Evolutionary conservation across 768 basidiomycete species (phyloP).

Genomic region (Leccinum olivaceopallidum): DNA sequence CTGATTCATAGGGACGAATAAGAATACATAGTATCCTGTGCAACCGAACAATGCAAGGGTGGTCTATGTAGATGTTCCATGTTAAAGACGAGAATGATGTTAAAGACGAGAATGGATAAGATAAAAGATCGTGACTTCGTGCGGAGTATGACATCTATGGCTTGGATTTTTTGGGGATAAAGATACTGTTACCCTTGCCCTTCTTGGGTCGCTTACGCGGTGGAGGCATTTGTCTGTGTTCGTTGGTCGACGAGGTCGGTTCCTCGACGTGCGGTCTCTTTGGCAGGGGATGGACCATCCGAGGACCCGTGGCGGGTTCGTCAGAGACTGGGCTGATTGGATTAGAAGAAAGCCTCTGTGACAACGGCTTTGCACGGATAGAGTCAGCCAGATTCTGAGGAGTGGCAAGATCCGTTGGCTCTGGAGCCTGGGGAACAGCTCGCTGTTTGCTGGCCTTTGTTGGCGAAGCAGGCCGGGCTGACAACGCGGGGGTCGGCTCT

Average conservation of each 20-base stretch:
- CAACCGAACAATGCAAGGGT: slow-evolving; percentile 9
- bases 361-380: slow-evolving; percentile 25
- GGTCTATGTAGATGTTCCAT: slow-evolving; percentile 7
- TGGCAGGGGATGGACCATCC: background rate
- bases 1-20: slow-evolving; percentile 18
- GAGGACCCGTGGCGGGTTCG: slow-evolving; percentile 1
- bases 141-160: slow-evolving; percentile 17
- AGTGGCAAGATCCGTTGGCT: slow-evolving; percentile 39
- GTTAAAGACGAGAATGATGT: background rate
- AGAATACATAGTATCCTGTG: slow-evolving; percentile 18
- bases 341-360: slow-evolving; percentile 11
- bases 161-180: slow-evolving; percentile 62
- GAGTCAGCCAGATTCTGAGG: slow-evolving; percentile 38
- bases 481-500: slow-evolving; percentile 19
- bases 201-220: slow-evolving; percentile 35
- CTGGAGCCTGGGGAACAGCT: slow-evolving; percentile 12
- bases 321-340: background rate
- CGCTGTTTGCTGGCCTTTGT: slow-evolving; percentile 26
- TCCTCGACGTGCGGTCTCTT: slow-evolving; percentile 26
- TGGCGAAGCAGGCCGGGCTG: slow-evolving; percentile 22
- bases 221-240: slow-evolving; percentile 29
- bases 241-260: slow-evolving; percentile 16
- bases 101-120: slow-evolving; percentile 1
- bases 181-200: slow-evolving; percentile 41
- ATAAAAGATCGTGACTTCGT: background rate